A percentile compares a stretch with the other conserved stretches of the same genome.
phyloP scores from a whole-genome alignment of 2,329 filamentous ascomycete genomes.

The Cytospora chrysosperma region DNA sequence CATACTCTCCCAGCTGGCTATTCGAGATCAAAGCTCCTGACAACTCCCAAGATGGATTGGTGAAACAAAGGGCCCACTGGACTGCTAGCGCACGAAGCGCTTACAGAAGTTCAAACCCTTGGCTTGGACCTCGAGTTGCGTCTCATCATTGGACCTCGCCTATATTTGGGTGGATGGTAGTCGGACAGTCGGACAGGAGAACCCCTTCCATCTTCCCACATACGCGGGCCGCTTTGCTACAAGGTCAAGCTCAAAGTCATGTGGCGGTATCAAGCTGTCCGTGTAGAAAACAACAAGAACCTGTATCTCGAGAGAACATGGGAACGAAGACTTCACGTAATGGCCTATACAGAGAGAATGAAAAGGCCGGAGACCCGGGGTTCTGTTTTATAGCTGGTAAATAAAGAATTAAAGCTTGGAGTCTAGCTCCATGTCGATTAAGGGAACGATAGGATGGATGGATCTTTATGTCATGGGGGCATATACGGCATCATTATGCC shows the following conservation, averaged over 20 bases:
- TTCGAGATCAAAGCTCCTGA: too few relatives aligned
- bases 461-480: background rate
- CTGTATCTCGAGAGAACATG: background rate
- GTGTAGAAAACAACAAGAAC: constrained; percentile 11
- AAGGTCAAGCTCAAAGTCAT: constrained; percentile 19
- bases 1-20: too few relatives aligned
- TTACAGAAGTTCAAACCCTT: too few relatives aligned
- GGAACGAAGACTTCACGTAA: background rate
- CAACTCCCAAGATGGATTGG: too few relatives aligned
- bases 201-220: too few relatives aligned
- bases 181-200: too few relatives aligned
- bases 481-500: constrained; percentile 33
- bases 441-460: background rate
- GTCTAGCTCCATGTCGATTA: constrained; percentile 15
- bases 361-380: background rate
- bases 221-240: background rate
- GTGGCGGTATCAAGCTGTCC: constrained; percentile 18
- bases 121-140: too few relatives aligned
- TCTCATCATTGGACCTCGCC: too few relatives aligned
- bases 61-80: too few relatives aligned
- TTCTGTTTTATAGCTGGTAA: background rate
- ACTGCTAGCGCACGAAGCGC: too few relatives aligned
- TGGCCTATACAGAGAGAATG: background rate
- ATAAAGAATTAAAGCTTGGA: background rate
- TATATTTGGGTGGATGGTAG: too few relatives aligned